Evolutionary conservation across 83 land plant species (phyloP), one percentile per base, ranked within the genome.

Genomic region (Diphasiastrum complanatum): DNA sequence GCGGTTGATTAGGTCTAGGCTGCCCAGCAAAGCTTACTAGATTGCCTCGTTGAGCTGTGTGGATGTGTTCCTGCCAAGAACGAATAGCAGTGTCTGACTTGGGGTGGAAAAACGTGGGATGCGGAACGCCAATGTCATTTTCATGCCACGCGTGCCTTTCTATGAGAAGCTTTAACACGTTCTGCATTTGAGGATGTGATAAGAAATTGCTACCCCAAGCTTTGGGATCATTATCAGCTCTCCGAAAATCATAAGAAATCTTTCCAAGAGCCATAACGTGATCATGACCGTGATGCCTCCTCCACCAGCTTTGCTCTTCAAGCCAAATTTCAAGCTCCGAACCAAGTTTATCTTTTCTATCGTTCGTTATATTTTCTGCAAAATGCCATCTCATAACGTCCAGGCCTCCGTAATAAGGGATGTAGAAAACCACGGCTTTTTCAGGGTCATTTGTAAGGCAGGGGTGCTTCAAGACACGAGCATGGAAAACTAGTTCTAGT

Each of bases 71-170:
- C 32, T 77, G 84, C 87, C 88, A 81, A 0, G 54, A 2, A 47
- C 54, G 12, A 33, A 87, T 67, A n/a, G 84, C 89, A 2, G 51
- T 35, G 48, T 78, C 85, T 14, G 81, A 61, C 10, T 60, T 54
- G 0, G 92, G 92, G 61, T 87, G 92, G 71, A 87, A 87, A 47
- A 64, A 74, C 0, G 90, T 81, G 0, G 93, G 93, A 45, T 85
- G 81, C 0, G 93, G 93, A 22, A 85, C 67, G 8, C 84, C 95
- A 5, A 88, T 50, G 46, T 88, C 90, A 58, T 80, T 82, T 1
- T 36, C 4, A 33, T 78, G 75, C 91, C 91, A 88, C 1, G 91
- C 82, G 5, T 85, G 73, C 12, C 95, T 66, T 61, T 88, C 95
- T 31, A 88, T 82, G 51, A 88, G 53, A 36, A 88, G 75, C 73